phyloP scores from a whole-genome alignment of 129 eudicot species.

The Lactuca sativa region DNA sequence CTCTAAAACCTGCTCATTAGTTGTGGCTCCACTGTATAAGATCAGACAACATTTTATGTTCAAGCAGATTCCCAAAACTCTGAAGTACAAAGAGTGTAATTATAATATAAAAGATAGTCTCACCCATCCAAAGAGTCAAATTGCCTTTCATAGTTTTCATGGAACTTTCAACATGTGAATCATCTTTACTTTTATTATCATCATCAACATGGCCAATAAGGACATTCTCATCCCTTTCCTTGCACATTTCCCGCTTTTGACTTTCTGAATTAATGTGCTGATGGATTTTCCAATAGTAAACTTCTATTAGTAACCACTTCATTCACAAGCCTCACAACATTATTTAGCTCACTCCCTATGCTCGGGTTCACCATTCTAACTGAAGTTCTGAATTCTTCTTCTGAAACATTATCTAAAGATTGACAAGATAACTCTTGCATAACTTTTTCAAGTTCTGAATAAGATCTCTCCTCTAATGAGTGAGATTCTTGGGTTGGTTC shows the following conservation, averaged over 20 bases:
- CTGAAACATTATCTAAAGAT: slow-evolving; percentile 31
- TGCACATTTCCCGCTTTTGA: slow-evolving; percentile 33
- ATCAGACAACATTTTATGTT: neutral
- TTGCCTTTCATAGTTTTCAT: slow-evolving; percentile 22
- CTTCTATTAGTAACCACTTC: slow-evolving; percentile 22
- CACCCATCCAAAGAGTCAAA: slow-evolving; percentile 39
- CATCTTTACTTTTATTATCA: slow-evolving; percentile 33
- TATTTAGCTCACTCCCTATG: slow-evolving; percentile 33
- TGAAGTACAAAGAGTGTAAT: neutral
- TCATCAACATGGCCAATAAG: slow-evolving; percentile 20
- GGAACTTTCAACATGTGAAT: slow-evolving; percentile 31
- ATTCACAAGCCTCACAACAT: slow-evolving; percentile 11
- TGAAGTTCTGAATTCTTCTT: slow-evolving; percentile 33
- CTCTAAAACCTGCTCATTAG: slow-evolving; percentile 27
- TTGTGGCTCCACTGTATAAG: slow-evolving; percentile 45
- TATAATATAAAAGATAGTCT: slow-evolving; percentile 4
- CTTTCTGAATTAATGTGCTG: slow-evolving; percentile 29
- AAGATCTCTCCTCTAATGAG: slow-evolving; percentile 35
- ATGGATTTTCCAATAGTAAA: slow-evolving; percentile 19
- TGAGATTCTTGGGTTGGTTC: slow-evolving; percentile 34
- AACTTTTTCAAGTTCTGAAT: slow-evolving; percentile 34
- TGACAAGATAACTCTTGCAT: slow-evolving; percentile 26
- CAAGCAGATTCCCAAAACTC: neutral
- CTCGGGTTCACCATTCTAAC: slow-evolving; percentile 18
- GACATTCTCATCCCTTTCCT: slow-evolving; percentile 31